Conservation (phyloP, 768 basidiomycete genomes). For the Suillus sp. region DNA sequence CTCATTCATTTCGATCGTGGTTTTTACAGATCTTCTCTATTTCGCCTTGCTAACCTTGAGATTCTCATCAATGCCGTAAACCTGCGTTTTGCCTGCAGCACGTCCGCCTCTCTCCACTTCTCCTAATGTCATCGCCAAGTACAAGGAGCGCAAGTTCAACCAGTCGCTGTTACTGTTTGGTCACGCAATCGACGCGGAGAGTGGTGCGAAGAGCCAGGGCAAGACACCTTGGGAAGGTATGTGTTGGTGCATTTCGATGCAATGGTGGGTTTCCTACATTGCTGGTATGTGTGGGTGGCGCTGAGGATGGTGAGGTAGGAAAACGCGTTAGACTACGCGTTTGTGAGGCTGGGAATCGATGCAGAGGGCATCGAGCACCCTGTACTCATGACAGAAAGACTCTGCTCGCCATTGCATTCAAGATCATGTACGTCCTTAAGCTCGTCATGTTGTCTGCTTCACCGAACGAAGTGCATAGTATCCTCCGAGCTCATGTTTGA, state of each 20-base stretch:
- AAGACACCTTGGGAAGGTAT: conserved; percentile 91
- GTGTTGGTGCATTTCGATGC: conserved; percentile 90
- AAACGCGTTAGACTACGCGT: conserved; percentile 90
- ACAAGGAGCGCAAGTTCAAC: conserved; percentile 86
- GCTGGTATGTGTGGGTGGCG: conserved; percentile 7
- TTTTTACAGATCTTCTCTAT: no score
- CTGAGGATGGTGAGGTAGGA: conserved; percentile 57
- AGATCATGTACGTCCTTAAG: conserved; percentile 63
- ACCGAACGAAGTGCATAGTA: conserved; percentile 47
- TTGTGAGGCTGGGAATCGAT: conserved; percentile 84
- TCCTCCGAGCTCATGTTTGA: conserved; percentile 98
- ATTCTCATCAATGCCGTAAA: no score
- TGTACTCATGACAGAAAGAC: conserved; percentile 91
- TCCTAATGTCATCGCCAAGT: conserved; percentile 81
- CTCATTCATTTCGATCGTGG: no score
- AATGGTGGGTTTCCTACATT: conserved; percentile 59
- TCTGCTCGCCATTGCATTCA: conserved; percentile 87
- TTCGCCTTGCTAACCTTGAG: no score
- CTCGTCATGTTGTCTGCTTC: neutral
- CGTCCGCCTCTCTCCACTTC: conserved; percentile 57
- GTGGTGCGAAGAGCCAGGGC: conserved; percentile 75
- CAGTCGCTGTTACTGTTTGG: conserved; percentile 87
- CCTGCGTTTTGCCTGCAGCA: conserved; percentile 83
- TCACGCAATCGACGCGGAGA: conserved; percentile 83
- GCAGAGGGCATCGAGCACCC: conserved; percentile 79